A percentile compares a stretch with the other conserved stretches of the same genome.
Evolutionary conservation across 352 stramenopile genomes (phyloP).

Genomic region (Pythium brassicae): DNA sequence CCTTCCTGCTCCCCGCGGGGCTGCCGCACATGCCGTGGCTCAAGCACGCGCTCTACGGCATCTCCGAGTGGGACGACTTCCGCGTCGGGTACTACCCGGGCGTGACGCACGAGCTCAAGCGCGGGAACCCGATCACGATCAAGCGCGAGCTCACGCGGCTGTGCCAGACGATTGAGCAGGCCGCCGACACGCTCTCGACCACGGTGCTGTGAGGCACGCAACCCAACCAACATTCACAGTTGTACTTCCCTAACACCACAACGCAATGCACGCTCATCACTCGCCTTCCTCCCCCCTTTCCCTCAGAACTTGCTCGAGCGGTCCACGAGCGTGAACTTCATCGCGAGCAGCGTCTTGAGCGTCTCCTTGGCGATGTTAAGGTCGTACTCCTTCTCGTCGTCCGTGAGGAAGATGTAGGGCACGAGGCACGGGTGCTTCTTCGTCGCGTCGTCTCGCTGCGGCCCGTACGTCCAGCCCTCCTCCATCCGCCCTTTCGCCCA

Average conservation of each 20-base stretch:
- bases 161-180: slow-evolving; percentile 76
- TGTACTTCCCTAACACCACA: too few relatives aligned
- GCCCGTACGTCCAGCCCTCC: slow-evolving; percentile 83
- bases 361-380: slow-evolving; percentile 86
- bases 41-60: slow-evolving; percentile 78
- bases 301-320: slow-evolving; percentile 52
- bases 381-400: slow-evolving; percentile 88
- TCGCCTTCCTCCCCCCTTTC: too few relatives aligned
- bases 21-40: slow-evolving; percentile 74
- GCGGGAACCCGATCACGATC: slow-evolving; percentile 62
- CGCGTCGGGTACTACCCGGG: slow-evolving; percentile 68
- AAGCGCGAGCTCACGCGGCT: slow-evolving; percentile 75
- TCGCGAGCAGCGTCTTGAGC: slow-evolving; percentile 83
- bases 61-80: slow-evolving; percentile 83
- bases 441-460: slow-evolving; percentile 60
- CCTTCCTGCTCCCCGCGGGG: slow-evolving; percentile 66
- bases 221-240: too few relatives aligned
- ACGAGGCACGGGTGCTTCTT: slow-evolving; percentile 86
- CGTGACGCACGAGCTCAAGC: slow-evolving; percentile 70
- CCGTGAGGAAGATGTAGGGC: slow-evolving; percentile 86
- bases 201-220: slow-evolving; percentile 26
- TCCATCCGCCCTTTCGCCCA: slow-evolving; percentile 86
- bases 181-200: slow-evolving; percentile 64
- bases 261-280: not conserved
- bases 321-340: slow-evolving; percentile 83